Base-by-base conservation (phyloP, 2,329 filamentous ascomycete species). In the Pseudocercospora ulei region DNA sequence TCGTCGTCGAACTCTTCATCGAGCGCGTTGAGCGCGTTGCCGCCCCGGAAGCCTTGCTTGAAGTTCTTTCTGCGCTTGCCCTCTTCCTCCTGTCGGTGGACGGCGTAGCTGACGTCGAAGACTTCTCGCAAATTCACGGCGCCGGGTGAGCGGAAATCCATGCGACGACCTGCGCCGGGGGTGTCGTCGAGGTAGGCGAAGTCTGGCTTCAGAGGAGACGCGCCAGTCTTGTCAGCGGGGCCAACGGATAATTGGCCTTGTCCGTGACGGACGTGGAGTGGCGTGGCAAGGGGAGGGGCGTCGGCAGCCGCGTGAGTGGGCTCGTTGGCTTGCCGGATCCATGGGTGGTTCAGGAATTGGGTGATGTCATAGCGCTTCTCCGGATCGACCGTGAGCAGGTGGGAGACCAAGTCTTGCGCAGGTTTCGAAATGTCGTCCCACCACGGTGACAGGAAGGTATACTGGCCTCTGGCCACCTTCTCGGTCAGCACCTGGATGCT, bases 381-480 rank as follows among this genome's bases (percentile, higher is more conserved):
- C 0, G 90, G 90, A 51, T 98, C 86, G 44, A 98, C 90, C 0
- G 85, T 92, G 46, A 98, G 67, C 0, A 98, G 74, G 61, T 98
- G 90, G 3, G 82, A 84, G 41, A 98, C 88, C 6, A 98, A 69
- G 55, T 98, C 88, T 61, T 96, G 85, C 0, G 90, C 90, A 3
- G 84, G 80, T 60, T 90, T 86, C 44, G 88, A 95, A 46, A 98
- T 96, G 42, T 95, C 87, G 52, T 98, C 90, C 90, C 90, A 98
- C 90, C 90, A 98, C 0, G 90, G 90, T 2, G 88, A 96, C 27
- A 98, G 67, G 68, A 98, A 98, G 0, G 90, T 96, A 61, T 90
- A 98, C 65, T 96, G 86, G 33, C 90, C 90, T 56, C 83, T 80
- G 18, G 90, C 90, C 11, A 98, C 90, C 70, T 98, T 98, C 60